A percentile compares a stretch with the other conserved stretches of the same genome.
These are phyloP conservation scores for Irpex sp. DNA, from an alignment of 1,284 basidiomycete genomes.

Conservation along the genomic window DNA sequence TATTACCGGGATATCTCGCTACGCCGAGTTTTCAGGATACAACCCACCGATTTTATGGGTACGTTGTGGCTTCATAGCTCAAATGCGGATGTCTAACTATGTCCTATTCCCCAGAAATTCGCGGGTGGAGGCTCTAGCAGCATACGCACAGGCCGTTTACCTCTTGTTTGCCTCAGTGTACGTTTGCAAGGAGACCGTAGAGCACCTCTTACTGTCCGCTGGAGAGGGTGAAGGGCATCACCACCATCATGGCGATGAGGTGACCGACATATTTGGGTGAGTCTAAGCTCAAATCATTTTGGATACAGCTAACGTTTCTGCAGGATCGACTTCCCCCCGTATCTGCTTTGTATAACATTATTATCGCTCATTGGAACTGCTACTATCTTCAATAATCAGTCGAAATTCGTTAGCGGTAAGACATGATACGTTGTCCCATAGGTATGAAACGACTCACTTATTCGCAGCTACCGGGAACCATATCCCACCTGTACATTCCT, in stretches of 20 bases:
- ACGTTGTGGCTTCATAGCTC: slow-evolving; percentile 25
- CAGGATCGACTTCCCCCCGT: slow-evolving; percentile 69
- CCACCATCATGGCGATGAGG: slow-evolving; percentile 52
- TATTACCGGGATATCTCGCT: slow-evolving; percentile 42
- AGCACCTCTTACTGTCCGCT: slow-evolving; percentile 69
- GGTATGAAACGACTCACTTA: not conserved
- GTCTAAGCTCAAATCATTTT: slow-evolving; percentile 5
- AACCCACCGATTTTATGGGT: slow-evolving; percentile 66
- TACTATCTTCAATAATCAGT: slow-evolving; percentile 61
- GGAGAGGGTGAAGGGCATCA: slow-evolving; percentile 66
- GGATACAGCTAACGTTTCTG: not conserved
- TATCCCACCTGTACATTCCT: slow-evolving; percentile 43
- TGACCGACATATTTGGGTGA: slow-evolving; percentile 37
- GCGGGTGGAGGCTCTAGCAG: slow-evolving; percentile 72
- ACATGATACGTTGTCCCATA: slow-evolving; percentile 22
- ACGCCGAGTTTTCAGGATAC: slow-evolving; percentile 24
- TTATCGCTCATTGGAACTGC: slow-evolving; percentile 52
- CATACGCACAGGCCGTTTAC: slow-evolving; percentile 88
- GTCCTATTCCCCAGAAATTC: slow-evolving; percentile 48
- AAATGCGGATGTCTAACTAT: not conserved
- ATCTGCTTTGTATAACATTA: slow-evolving; percentile 57
- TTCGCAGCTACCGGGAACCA: slow-evolving; percentile 48
- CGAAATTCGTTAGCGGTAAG: slow-evolving; percentile 62
- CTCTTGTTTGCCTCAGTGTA: slow-evolving; percentile 90
- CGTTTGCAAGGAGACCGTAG: slow-evolving; percentile 90